Evolutionary conservation across 2,329 filamentous ascomycete genomes (phyloP), one percentile per base, ranked within the genome.

Genomic region (Chrysoporthe cubensis): DNA sequence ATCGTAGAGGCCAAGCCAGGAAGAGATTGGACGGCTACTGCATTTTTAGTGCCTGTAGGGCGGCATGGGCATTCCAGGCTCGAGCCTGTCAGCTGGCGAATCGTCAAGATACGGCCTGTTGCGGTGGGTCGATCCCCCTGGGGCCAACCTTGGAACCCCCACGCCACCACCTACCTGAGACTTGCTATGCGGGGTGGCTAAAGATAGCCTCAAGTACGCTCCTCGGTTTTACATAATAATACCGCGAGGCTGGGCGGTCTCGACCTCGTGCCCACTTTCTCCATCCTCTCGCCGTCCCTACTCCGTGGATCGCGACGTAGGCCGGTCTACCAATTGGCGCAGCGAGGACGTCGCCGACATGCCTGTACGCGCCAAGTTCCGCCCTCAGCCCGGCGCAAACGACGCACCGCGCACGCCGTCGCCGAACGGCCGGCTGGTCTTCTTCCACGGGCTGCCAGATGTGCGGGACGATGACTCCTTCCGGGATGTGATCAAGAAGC

Each of bases 401-500:
- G 69, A 63, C 18, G 69, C 67, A 7, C 64, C 73, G 21, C 76
- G 78, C 43, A 77, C 77, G 26, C 76, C 78, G 11, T 82, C 81
- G 14, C 80, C 80, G 2, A 66, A 74, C 42, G 73, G 68, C 56
- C 75, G 70, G 1, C 71, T 71, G 32, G 66, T 71, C 3, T 75
- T 80, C 13, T 44, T 32, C 60, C 60, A 56, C 46, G 56, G 60
- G 37, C 79, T 90, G 44, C 89, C 89, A 21, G 78, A 85, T 52
- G 90, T 92, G 72, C 77, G 75, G 8, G 78, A 84, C 18, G 80
- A 84, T 34, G 89, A 92, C 73, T 77, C 80, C 34, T 91, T 92
- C 74, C 86, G 88, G 58, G 82, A 83, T 16, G 82, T 92, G 21
- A 86, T 91, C 66, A 88, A 88, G 79, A 90, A 91, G 79, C 81